Base-by-base conservation (phyloP, 2,329 filamentous ascomycete species). In the Diaporthe sp. region DNA sequence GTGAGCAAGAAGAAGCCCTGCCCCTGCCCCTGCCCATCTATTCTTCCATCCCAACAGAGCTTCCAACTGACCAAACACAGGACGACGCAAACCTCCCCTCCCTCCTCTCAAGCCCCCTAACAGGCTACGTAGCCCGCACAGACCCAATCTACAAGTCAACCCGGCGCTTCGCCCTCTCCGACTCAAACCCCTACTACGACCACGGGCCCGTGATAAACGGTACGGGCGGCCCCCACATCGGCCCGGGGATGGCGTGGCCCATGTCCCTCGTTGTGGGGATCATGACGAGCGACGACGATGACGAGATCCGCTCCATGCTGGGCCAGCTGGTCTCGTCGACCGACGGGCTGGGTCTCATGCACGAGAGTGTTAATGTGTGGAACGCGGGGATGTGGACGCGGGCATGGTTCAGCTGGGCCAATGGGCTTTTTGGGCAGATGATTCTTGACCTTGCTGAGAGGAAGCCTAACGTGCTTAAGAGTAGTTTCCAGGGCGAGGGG, bases 401-500 rank as follows among this genome's bases (percentile, higher is more conserved):
- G 83, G 80, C 82, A 81, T 84, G 73, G 75, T 87, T 86, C 75
- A 95, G 94, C 93, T 97, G 94, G 94, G 94, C 94, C 19, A 97
- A 97, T 80, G 94, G 93, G 0, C 90, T 97, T n/a, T 97, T 96
- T 83, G 93, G 94, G 17, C 93, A 96, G 84, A 94, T 94, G 75
- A 89, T 97, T 72, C 83, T 97, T 39, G 93, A 96, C 83, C 82
- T 98, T 68, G 91, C 92, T 59, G 88, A 90, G 77, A 86, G 94
- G 81, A 94, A 94, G 81, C 94, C 94, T 15, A 86, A 92, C 78
- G 81, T 97, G 73, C 81, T 91, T 39, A 78, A 79, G 39, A 83
- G 79, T 76, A 90, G 85, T 77, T 90, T 87, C 77, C 71, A 75
- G 53, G 71, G 71, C 10, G 53, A 71, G 17, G 47, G 69, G 25